Percentiles rank a stretch among this genome's conserved stretches.
phyloP scores from a whole-genome alignment of 345 rosid species.

The Ceriops decandra region DNA sequence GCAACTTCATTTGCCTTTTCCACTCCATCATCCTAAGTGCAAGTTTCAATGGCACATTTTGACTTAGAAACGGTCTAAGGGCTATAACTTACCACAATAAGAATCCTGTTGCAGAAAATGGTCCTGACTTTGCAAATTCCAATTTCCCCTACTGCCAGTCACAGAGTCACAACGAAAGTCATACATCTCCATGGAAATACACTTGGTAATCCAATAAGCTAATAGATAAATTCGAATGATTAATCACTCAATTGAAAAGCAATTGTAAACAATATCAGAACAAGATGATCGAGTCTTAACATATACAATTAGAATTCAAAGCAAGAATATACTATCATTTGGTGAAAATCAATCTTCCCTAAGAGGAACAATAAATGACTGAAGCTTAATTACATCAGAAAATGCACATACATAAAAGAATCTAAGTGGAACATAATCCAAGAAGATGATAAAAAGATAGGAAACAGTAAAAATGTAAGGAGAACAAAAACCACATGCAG shows the following conservation, averaged over 20 bases:
- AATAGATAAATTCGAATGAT: neutral
- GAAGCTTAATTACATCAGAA: neutral
- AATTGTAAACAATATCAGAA: neutral
- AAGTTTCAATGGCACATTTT: neutral
- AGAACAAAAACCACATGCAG: constrained; percentile 4
- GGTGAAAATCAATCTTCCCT: neutral
- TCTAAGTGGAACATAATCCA: neutral
- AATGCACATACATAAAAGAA: neutral
- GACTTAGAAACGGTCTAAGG: neutral
- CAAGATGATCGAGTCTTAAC: neutral
- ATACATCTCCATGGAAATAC: neutral
- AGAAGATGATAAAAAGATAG: neutral
- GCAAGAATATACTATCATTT: constrained; percentile 4
- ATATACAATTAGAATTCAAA: neutral
- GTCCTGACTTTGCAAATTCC: constrained; percentile 40
- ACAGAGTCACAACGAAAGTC: constrained; percentile 9
- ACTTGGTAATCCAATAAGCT: neutral
- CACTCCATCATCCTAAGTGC: neutral
- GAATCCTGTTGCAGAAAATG: constrained; percentile 33
- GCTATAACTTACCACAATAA: constrained; percentile 32
- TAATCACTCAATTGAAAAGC: neutral
- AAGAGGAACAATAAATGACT: neutral
- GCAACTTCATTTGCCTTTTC: constrained; percentile 1
- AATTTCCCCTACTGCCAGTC: constrained; percentile 30
- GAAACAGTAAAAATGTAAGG: neutral